These are phyloP conservation scores for Zostera marina DNA, from an alignment of 116 monocot genomes.

Conservation along the genomic window DNA sequence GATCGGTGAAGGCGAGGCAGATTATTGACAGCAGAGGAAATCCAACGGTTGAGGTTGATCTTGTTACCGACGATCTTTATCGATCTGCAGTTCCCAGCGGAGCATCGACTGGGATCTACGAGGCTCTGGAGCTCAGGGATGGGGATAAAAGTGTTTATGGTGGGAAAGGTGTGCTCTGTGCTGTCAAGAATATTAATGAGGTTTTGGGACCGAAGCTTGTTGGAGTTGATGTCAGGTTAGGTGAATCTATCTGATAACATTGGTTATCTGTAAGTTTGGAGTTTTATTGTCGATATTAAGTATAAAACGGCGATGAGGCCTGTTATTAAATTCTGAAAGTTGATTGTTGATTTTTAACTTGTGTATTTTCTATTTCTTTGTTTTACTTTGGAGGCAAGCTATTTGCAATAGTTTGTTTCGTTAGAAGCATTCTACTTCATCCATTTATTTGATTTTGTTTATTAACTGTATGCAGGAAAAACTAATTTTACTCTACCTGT, in stretches of 20 bases:
- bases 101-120: conserved; percentile 82
- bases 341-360: no score
- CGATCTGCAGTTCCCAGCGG: conserved; percentile 85
- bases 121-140: conserved; percentile 84
- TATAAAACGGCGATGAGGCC: no score
- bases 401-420: no score
- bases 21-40: conserved; percentile 90
- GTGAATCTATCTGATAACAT: conserved; percentile 10
- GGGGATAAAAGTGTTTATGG: conserved; percentile 63
- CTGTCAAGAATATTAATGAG: conserved; percentile 68
- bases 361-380: no score
- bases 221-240: conserved; percentile 79
- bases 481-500: no score
- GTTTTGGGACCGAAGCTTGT: conserved; percentile 52
- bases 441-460: no score
- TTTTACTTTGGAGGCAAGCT: no score
- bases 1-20: conserved; percentile 65
- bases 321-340: no score
- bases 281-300: no score
- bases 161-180: conserved; percentile 68
- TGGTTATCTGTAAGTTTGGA: background rate
- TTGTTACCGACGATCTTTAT: conserved; percentile 38
- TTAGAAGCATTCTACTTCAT: no score
- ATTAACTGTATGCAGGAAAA: no score
- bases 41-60: conserved; percentile 94